A percentile compares a stretch with the other conserved stretches of the same genome.
phyloP scores from a whole-genome alignment of 768 basidiomycete genomes.

The Tricholoma terreum region DNA sequence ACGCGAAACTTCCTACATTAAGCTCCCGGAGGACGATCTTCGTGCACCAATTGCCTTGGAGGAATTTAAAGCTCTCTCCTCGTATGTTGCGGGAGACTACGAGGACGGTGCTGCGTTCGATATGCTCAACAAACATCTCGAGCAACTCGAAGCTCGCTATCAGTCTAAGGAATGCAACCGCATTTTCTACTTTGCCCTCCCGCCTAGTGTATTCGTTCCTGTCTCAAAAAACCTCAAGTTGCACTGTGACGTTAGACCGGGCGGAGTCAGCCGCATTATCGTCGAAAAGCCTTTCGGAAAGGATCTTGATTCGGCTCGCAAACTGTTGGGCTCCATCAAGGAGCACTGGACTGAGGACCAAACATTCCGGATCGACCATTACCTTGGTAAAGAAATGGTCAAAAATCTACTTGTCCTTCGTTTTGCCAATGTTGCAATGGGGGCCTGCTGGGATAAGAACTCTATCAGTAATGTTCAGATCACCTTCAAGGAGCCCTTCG shows the following conservation, averaged over 20 bases:
- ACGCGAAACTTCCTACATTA: conserved; percentile 83
- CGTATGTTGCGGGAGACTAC: conserved; percentile 87
- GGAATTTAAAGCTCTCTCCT: conserved; percentile 76
- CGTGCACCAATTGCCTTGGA: conserved; percentile 61
- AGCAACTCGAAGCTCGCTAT: conserved; percentile 74
- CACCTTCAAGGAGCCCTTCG: conserved; percentile 99
- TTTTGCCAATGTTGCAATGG: conserved; percentile 91
- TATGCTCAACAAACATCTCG: conserved; percentile 70
- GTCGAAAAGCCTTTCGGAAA: conserved; percentile 99
- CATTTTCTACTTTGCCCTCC: conserved; percentile 95
- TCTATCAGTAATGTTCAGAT: conserved; percentile 97
- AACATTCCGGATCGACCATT: conserved; percentile 99
- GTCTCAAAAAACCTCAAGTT: conserved; percentile 83
- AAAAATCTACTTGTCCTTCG: conserved; percentile 96
- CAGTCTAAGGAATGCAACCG: conserved; percentile 66
- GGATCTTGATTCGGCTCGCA: conserved; percentile 80
- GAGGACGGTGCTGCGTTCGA: conserved; percentile 81
- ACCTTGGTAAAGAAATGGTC: conserved; percentile 99
- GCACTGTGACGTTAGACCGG: conserved; percentile 66
- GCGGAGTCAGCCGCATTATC: conserved; percentile 86
- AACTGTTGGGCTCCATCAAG: conserved; percentile 77
- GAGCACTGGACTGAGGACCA: conserved; percentile 93
- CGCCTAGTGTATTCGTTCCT: conserved; percentile 92
- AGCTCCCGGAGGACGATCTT: conserved; percentile 63
- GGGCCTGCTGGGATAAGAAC: conserved; percentile 92